phyloP scores from a whole-genome alignment of 2,329 filamentous ascomycete genomes.

The Ophiostoma triangulosporum region DNA sequence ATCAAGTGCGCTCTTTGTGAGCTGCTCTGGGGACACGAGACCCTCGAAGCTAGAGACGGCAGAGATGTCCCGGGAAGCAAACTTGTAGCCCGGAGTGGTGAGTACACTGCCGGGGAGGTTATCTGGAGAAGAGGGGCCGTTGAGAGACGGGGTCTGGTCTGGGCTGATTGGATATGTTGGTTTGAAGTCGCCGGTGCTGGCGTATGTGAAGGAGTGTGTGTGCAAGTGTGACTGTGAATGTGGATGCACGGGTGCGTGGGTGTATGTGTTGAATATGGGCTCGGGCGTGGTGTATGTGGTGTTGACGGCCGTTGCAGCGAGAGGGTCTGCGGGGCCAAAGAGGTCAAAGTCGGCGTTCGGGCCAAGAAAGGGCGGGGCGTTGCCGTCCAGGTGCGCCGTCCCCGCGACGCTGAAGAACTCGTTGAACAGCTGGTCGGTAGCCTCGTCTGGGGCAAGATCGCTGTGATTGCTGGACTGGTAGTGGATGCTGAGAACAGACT shows the following conservation, averaged over 20 bases:
- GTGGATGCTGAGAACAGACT: slow-evolving; percentile 31
- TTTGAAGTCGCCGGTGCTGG: slow-evolving; percentile 17
- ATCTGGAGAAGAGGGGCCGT: slow-evolving; percentile 29
- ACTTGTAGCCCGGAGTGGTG: neutral
- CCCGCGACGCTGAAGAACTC: slow-evolving; percentile 18
- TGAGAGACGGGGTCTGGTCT: slow-evolving; percentile 35
- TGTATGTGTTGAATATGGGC: neutral
- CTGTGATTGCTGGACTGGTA: slow-evolving; percentile 36
- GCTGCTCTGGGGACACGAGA: slow-evolving; percentile 29
- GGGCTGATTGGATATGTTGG: slow-evolving; percentile 35
- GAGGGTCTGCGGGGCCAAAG: slow-evolving; percentile 5
- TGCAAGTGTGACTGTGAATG: too few relatives aligned
- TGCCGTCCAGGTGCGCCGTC: slow-evolving; percentile 31
- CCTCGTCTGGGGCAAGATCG: slow-evolving; percentile 23
- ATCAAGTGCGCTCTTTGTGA: slow-evolving; percentile 27
- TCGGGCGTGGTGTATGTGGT: slow-evolving; percentile 10
- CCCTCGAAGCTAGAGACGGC: slow-evolving; percentile 15
- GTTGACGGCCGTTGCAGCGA: neutral
- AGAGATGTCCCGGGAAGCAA: slow-evolving; percentile 5
- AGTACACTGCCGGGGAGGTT: slow-evolving; percentile 15
- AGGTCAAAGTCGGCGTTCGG: slow-evolving; percentile 17
- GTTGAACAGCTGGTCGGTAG: slow-evolving; percentile 26
- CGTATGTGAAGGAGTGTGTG: too few relatives aligned
- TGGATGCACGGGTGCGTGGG: too few relatives aligned
- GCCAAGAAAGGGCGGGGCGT: slow-evolving; percentile 32